Evolutionary conservation across 495 filamentous ascomycete species (phyloP), one percentile per base, ranked within the genome.

Genomic region (Letharia lupina): DNA sequence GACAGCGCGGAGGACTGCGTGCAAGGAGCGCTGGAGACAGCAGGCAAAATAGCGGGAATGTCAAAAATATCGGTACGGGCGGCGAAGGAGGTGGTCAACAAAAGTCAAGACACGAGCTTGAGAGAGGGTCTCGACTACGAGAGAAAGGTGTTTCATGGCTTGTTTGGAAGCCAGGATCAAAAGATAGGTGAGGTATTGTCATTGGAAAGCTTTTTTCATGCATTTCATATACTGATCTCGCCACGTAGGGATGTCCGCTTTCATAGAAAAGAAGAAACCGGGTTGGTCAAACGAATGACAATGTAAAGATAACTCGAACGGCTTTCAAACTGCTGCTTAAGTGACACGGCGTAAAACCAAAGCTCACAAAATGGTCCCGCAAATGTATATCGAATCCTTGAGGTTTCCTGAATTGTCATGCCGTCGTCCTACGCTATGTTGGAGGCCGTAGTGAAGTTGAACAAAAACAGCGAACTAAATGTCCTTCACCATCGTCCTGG

Each of bases 81-180:
- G n/a, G 89, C 86, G 11, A 98, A 98, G 84, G 94, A 98, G 82
- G 95, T 92, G 23, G 92, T 98, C 37, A 96, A 96, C 71, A 96
- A 96, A 86, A 93, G 90, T 71, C 91, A 96, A 80, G 93, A 98
- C 70, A 73, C 93, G 68, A 78, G 85, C 16, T 77, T 98, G 67
- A 81, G 87, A 70, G 95, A 97, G 71, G 94, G 94, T 0, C 87
- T 98, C 2, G 95, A 98, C 79, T 97, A 83, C 78, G 94, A 98
- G 84, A 80, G 94, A 73, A 81, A 93, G 61, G 79, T 97, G 65
- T 98, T 98, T 80, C 94, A 98, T 74, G 81, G 83, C 16, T 73
- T 96, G 71, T 98, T 98, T 84, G 93, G 93, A 8, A 93, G 87
- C 64, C 81, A 88, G 80, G 94, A 98, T 75, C 94, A 98, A 79